Evolutionary conservation across 768 basidiomycete species (phyloP).

Genomic region (Pulveroboletus sp.): DNA sequence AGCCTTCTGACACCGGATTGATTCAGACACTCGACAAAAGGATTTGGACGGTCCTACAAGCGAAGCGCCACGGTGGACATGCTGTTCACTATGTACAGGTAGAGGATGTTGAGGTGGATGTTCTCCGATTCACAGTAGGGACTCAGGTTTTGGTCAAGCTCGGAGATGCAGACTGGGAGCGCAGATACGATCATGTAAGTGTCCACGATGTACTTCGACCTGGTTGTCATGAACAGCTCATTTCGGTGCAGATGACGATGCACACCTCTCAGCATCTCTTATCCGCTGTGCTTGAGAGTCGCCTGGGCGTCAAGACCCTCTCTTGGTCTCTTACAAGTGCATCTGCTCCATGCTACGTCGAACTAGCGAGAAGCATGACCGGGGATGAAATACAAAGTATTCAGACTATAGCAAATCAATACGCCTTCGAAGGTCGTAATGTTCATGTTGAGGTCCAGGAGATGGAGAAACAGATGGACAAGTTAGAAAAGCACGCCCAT

Average conservation of each 20-base stretch:
- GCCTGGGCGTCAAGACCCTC: constrained; percentile 61
- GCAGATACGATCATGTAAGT: constrained; percentile 72
- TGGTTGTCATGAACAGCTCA: neutral
- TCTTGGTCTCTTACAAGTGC: constrained; percentile 75
- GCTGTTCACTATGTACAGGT: constrained; percentile 69
- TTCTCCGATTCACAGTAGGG: constrained; percentile 48
- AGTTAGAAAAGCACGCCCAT: constrained; percentile 43
- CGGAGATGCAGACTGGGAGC: constrained; percentile 53
- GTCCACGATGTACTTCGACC: neutral
- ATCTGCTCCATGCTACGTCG: constrained; percentile 71
- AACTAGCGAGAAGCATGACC: constrained; percentile 66
- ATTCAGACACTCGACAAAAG: constrained; percentile 39
- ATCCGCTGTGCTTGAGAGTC: constrained; percentile 70
- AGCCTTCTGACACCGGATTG: constrained; percentile 72
- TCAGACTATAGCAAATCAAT: constrained; percentile 59
- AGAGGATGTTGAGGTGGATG: constrained; percentile 36
- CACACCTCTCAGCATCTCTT: constrained; percentile 83
- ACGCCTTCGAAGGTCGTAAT: constrained; percentile 64
- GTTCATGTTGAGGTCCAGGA: constrained; percentile 76
- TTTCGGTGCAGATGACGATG: constrained; percentile 59
- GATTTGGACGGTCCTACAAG: constrained; percentile 57
- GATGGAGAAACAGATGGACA: constrained; percentile 39
- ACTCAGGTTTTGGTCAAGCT: constrained; percentile 48
- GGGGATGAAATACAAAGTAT: constrained; percentile 54
- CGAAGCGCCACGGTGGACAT: constrained; percentile 63